Evolutionary conservation across 495 filamentous ascomycete species (phyloP), one percentile per base, ranked within the genome.

Genomic region (Hamigera avellanea): DNA sequence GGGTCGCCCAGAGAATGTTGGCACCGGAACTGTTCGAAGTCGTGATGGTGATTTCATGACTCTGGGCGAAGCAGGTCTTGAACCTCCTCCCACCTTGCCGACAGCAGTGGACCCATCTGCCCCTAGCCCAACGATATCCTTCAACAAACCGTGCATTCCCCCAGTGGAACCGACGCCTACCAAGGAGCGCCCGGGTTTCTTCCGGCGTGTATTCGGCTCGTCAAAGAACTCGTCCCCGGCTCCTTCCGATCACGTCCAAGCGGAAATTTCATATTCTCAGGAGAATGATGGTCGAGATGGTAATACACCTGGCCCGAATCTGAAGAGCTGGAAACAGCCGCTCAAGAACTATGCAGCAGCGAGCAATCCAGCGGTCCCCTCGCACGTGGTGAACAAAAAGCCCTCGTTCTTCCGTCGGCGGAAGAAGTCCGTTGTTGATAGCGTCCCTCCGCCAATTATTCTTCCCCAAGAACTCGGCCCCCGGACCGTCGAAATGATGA

Each of bases 381-480:
- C 9, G 19, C 73, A 72, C 16, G 64, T 69, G 1, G 72, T 95
- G 36, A 81, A 78, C 38, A 95, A 98, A 63, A 96, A 94, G 55
- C 73, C 80, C 3, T 93, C 88, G 1, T 95, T 98, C 66, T 95
- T 98, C 59, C 72, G 91, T 46, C 71, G 89, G 44, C 73, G 91
- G 44, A 98, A 98, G 71, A 86, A 83, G 61, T 94, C 87, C 2
- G 54, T 80, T 36, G 76, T 61, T 37, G 80, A 73, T 51, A 68
- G 52, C 40, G 52, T 54, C 19, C 68, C 63, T 19, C 61, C 62
- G 16, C 75, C 75, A 6, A 61, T 72, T 17, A 46, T 70, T 26
- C 60, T 59, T 29, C 58, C 56, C 16, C 56, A 54, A 30, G 49
- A 65, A 34, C 39, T 54, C n/a, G 46, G 43, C 17, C 44, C 51